Percentiles rank a stretch among this genome's conserved stretches.
These are phyloP conservation scores for Pyrenula massariospora DNA, from an alignment of 495 filamentous ascomycete species.

Conservation along the genomic window DNA sequence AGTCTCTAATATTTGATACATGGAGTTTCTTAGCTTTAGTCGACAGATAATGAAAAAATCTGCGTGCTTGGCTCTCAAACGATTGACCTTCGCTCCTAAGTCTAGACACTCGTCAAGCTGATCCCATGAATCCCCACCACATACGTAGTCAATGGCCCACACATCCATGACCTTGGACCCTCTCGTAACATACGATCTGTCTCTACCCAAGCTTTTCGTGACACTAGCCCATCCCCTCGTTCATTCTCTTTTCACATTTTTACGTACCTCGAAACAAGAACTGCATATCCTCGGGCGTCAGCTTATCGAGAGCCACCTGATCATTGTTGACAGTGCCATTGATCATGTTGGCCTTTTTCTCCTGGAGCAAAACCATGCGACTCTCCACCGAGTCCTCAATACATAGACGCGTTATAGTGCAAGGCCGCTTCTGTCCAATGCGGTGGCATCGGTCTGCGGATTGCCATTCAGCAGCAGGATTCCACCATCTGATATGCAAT, in stretches of 20 bases:
- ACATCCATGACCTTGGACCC: no score
- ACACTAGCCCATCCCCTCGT: no score
- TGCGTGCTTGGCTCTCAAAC: no score
- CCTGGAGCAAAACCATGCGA: constrained; percentile 85
- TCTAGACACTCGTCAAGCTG: no score
- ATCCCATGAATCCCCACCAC: no score
- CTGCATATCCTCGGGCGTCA: constrained; percentile 84
- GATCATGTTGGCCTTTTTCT: constrained; percentile 96
- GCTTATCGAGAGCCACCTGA: constrained; percentile 70
- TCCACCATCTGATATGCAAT: constrained; percentile 67
- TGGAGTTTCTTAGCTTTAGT: no score
- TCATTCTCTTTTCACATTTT: not conserved
- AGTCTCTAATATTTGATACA: no score
- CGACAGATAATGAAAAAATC: no score
- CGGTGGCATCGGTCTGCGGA: constrained; percentile 92
- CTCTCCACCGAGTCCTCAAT: constrained; percentile 95
- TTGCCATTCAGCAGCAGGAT: constrained; percentile 95
- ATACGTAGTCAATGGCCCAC: no score
- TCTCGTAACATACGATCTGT: no score
- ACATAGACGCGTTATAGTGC: constrained; percentile 84
- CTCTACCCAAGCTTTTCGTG: no score
- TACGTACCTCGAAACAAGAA: constrained; percentile 70
- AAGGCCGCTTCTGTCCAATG: constrained; percentile 87
- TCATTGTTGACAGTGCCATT: constrained; percentile 91
- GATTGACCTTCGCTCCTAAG: no score